A percentile compares a stretch with the other conserved stretches of the same genome.
Conservation (phyloP, 257 asterid species). For the Nicotiana attenuata region DNA sequence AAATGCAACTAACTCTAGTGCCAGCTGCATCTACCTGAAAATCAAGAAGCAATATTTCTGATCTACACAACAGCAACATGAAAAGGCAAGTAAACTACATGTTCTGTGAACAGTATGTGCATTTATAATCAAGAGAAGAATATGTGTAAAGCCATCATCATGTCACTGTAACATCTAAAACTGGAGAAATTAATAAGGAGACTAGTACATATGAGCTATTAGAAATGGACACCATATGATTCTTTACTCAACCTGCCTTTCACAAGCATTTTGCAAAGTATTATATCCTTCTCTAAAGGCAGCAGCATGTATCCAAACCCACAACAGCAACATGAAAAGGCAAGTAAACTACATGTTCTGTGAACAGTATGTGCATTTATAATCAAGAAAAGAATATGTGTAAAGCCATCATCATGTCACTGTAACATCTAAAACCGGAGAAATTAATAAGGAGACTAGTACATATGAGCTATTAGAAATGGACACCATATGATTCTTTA, state of each 20-base stretch:
- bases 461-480: background rate
- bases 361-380: background rate
- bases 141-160: background rate
- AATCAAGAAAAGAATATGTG: background rate
- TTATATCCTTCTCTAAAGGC: slow-evolving; percentile 70
- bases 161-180: background rate
- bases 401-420: background rate
- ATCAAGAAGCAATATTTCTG: slow-evolving; percentile 12
- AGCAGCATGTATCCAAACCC: slow-evolving; percentile 90
- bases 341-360: background rate
- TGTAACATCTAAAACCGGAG: background rate
- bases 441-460: background rate
- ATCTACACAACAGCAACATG: background rate
- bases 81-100: background rate
- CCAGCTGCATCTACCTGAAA: slow-evolving; percentile 44
- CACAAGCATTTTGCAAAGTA: slow-evolving; percentile 51
- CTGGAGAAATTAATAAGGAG: background rate
- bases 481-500: slow-evolving; percentile 4
- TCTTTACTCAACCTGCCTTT: slow-evolving; percentile 35
- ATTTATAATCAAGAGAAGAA: background rate
- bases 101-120: background rate
- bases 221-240: background rate
- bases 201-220: background rate
- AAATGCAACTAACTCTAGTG: slow-evolving; percentile 40
- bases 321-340: slow-evolving; percentile 27